These are phyloP conservation scores for Olyra latifolia DNA, from an alignment of 176 grass and related monocot species.

Conservation along the genomic window DNA sequence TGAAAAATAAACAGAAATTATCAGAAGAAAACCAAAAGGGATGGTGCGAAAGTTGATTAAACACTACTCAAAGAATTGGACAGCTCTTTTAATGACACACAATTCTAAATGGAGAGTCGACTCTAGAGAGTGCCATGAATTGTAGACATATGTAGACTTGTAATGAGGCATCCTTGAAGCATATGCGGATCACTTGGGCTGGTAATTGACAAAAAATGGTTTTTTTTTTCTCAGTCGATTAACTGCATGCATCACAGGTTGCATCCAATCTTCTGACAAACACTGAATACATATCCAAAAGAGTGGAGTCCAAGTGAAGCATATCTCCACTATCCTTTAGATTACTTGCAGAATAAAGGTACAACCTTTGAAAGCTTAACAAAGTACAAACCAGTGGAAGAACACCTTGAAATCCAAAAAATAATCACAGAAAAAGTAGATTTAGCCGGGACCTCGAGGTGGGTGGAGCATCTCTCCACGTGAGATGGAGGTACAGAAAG, in stretches of 20 bases:
- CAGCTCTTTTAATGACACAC: constrained; percentile 30
- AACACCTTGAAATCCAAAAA: constrained; percentile 34
- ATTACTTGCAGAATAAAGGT: constrained; percentile 39
- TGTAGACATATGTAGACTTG: constrained; percentile 23
- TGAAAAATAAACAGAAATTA: constrained; percentile 10
- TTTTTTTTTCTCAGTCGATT: constrained; percentile 19
- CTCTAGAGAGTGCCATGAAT: constrained; percentile 4
- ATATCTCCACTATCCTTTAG: constrained; percentile 12
- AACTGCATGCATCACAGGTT: constrained; percentile 21
- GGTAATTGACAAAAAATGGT: neutral
- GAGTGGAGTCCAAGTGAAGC: constrained; percentile 48
- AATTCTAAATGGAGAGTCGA: constrained; percentile 12
- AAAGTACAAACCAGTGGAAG: constrained; percentile 25
- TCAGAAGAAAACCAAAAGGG: constrained; percentile 28
- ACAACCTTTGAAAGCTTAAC: constrained; percentile 14
- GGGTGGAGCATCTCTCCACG: constrained; percentile 49
- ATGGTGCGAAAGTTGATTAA: constrained; percentile 20
- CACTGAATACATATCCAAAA: constrained; percentile 19
- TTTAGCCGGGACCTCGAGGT: constrained; percentile 44
- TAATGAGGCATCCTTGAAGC: constrained; percentile 26
- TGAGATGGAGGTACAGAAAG: constrained; percentile 38
- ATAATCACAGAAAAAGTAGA: neutral
- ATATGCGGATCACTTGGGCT: constrained; percentile 29
- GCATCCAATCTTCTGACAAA: constrained; percentile 27
- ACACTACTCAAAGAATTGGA: constrained; percentile 14